phyloP scores from a whole-genome alignment of 2,329 filamentous ascomycete species.

The Dothideomycetes sp. region DNA sequence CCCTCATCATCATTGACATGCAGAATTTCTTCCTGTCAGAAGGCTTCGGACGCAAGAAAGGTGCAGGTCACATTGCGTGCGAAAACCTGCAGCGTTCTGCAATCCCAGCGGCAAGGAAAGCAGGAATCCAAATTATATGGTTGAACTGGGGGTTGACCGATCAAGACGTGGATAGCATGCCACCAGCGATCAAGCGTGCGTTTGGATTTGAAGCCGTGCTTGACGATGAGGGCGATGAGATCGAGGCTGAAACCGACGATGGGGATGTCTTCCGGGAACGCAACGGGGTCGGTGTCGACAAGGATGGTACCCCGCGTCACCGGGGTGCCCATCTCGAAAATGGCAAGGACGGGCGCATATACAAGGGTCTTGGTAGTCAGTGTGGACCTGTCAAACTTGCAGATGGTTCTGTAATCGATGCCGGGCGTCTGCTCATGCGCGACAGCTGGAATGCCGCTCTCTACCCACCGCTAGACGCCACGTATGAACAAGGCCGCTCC shows the following conservation, averaged over 20 bases:
- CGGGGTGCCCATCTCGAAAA: constrained; percentile 17
- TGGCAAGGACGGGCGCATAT: constrained; percentile 20
- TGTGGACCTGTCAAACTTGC: constrained; percentile 23
- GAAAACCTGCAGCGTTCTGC: constrained; percentile 34
- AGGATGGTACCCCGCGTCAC: constrained; percentile 17
- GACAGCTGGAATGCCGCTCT: constrained; percentile 50
- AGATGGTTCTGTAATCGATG: constrained; percentile 30
- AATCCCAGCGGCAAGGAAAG: constrained; percentile 38
- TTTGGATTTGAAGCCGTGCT: constrained; percentile 36
- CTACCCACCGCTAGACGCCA: constrained; percentile 37
- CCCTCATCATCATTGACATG: constrained; percentile 35
- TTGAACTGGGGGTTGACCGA: constrained; percentile 35
- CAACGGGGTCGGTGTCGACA: constrained; percentile 18
- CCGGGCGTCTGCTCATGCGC: constrained; percentile 41
- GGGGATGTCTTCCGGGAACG: constrained; percentile 16
- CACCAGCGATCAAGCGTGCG: constrained; percentile 34
- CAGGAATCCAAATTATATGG: constrained; percentile 34
- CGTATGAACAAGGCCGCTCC: constrained; percentile 26
- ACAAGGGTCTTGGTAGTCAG: constrained; percentile 25
- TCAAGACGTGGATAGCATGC: constrained; percentile 30
- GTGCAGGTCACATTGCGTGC: constrained; percentile 36
- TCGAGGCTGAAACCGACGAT: constrained; percentile 9
- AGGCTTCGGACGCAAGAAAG: constrained; percentile 23
- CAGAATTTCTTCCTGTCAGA: constrained; percentile 35
- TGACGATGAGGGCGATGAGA: constrained; percentile 18